Base-by-base conservation (phyloP, 148 eudicot genomes). In the Fagopyrum homotropicum region DNA sequence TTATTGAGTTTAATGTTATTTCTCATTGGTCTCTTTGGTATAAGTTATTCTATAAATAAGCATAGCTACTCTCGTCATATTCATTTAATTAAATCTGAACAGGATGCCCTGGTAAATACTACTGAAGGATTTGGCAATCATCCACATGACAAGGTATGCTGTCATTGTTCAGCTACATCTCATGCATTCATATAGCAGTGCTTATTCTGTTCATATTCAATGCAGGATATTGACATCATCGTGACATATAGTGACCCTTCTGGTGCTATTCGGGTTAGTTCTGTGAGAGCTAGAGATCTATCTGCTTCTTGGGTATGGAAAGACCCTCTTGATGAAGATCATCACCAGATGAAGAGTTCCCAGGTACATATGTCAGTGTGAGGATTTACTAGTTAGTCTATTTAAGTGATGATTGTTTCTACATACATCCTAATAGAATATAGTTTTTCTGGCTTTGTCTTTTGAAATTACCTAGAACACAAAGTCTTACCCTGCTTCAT, bases 301-400 rank as follows among this genome's bases (percentile, higher is more conserved):
- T 96, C 99, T 72, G 80, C 93, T 83, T 96, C 99, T 51, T 96
- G 99, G 99, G 87, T 90, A 69, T 96, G 99, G 99, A 85, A 81
- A 85, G 86, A 82, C 80, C 90, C 93, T 56, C 76, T 64, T 14
- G 82, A 84, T 82, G 83, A 79, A 72, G 78, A 73, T 10, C 76
- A 66, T 74, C 84, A 84, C 75, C 75, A 69, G 64, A 35, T 29
- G 75, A 81, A 80, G 64, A 80, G 59, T 75, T 82, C 85, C 3
- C 73, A 84, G 94, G 97, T 92, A 87, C 73, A 75, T 75, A 7
- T 63, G 16, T 77, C 30, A 45, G 69, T 51, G 57, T 48, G 40
- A 66, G 68, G 52, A 69, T 77, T 47, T 60, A 17, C 19, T 76
- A 30, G 66, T 45, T 11, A 22, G 44, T 26, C 51, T n/a, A 40